phyloP scores from a whole-genome alignment of 805 yeast species.

The Cyberlindnera saturnus region DNA sequence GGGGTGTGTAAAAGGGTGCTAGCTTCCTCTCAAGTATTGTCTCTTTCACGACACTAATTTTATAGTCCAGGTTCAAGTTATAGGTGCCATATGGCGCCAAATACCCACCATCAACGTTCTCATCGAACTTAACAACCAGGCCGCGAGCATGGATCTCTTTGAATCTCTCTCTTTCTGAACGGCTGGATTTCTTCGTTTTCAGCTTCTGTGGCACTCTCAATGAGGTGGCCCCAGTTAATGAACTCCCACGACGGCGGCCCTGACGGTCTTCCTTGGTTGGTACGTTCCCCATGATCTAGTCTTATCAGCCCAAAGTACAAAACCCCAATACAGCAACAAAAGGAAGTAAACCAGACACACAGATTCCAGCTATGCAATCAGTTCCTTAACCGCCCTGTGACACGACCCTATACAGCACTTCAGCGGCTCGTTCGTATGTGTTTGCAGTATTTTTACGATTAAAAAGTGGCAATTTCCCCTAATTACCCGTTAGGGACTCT shows the following conservation, averaged over 20 bases:
- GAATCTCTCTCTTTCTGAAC: conserved; percentile 48
- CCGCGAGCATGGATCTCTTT: conserved; percentile 51
- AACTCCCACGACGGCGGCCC: conserved; percentile 11
- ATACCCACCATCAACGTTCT: conserved; percentile 89
- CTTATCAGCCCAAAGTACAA: too few relatives aligned
- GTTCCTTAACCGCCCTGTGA: too few relatives aligned
- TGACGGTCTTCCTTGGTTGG: conserved; percentile 37
- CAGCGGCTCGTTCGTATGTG: too few relatives aligned
- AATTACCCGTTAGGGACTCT: too few relatives aligned
- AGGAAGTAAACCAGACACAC: too few relatives aligned
- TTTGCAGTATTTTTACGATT: too few relatives aligned
- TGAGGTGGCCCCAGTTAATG: conserved; percentile 1
- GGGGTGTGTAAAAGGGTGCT: conserved; percentile 88
- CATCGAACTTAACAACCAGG: conserved; percentile 54
- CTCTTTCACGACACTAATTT: conserved; percentile 64
- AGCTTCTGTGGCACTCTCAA: neutral
- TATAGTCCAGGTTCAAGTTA: conserved; percentile 64
- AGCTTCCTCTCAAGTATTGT: conserved; percentile 63
- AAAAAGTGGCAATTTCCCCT: too few relatives aligned
- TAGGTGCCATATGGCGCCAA: conserved; percentile 90
- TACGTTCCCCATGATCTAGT: conserved; percentile 38
- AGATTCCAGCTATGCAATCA: too few relatives aligned
- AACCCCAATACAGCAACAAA: too few relatives aligned
- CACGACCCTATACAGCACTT: too few relatives aligned
- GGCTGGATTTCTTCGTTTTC: conserved; percentile 30